These are phyloP conservation scores for Lichtheimia hyalospora DNA, from an alignment of 371 early-diverging fungal genomes.

Conservation along the genomic window DNA sequence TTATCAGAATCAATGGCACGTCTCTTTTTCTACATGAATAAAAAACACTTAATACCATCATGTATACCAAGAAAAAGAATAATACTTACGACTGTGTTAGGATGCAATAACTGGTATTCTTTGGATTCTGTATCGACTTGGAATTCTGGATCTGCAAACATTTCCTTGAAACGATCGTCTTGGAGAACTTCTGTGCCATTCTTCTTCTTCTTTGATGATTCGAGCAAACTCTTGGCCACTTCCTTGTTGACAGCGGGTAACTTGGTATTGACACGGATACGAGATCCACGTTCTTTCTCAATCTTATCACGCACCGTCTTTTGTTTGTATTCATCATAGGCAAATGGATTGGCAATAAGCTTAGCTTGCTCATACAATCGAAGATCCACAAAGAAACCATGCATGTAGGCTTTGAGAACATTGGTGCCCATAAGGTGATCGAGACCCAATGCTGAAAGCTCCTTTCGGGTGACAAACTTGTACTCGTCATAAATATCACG, in stretches of 20 bases:
- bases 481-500: slow-evolving; percentile 94
- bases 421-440: slow-evolving; percentile 94
- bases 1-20: slow-evolving; percentile 39
- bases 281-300: slow-evolving; percentile 83
- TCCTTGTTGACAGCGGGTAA: slow-evolving; percentile 89
- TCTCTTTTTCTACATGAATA: slow-evolving; percentile 27
- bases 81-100: slow-evolving; percentile 43
- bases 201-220: slow-evolving; percentile 46
- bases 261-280: slow-evolving; percentile 87
- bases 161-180: slow-evolving; percentile 84
- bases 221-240: slow-evolving; percentile 77
- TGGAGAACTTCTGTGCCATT: slow-evolving; percentile 51
- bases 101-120: slow-evolving; percentile 88
- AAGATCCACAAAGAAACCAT: slow-evolving; percentile 96
- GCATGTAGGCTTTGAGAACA: slow-evolving; percentile 96
- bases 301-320: slow-evolving; percentile 78
- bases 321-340: slow-evolving; percentile 89
- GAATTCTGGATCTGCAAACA: slow-evolving; percentile 94
- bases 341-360: slow-evolving; percentile 95
- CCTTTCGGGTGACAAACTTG: slow-evolving; percentile 94
- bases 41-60: background rate
- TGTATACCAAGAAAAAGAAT: background rate
- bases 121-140: slow-evolving; percentile 85
- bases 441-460: slow-evolving; percentile 84
- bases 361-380: slow-evolving; percentile 95